Percentiles rank a stretch among this genome's conserved stretches.
These are phyloP conservation scores for Colletotrichum filicis DNA, from an alignment of 2,329 filamentous ascomycete species.

Conservation along the genomic window DNA sequence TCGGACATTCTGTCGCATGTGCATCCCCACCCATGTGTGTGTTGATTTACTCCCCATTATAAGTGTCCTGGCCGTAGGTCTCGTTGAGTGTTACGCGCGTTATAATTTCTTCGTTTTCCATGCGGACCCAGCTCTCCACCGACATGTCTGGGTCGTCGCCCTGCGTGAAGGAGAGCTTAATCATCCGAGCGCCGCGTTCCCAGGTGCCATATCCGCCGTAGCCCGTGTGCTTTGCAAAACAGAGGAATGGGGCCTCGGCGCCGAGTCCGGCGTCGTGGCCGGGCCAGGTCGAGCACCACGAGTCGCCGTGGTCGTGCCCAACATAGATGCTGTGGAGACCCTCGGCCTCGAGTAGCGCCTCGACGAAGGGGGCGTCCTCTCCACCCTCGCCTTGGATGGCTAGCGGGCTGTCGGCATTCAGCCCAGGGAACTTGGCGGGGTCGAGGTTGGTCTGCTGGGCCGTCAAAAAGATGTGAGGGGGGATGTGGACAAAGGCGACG, in stretches of 20 bases:
- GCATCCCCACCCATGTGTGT: neutral
- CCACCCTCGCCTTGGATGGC: slow-evolving; percentile 45
- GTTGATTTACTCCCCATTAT: slow-evolving; percentile 44
- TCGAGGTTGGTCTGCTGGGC: slow-evolving; percentile 38
- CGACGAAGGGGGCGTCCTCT: slow-evolving; percentile 62
- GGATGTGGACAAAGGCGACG: slow-evolving; percentile 37
- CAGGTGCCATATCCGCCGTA: slow-evolving; percentile 77
- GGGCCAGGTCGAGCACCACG: slow-evolving; percentile 53
- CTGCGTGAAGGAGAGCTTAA: slow-evolving; percentile 34
- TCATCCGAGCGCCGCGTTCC: slow-evolving; percentile 65
- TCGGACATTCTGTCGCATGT: neutral
- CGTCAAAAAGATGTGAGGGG: slow-evolving; percentile 34
- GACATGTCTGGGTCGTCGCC: slow-evolving; percentile 50
- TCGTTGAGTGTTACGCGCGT: slow-evolving; percentile 66
- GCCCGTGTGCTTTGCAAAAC: slow-evolving; percentile 74
- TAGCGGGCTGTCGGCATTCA: slow-evolving; percentile 41
- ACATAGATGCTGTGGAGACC: slow-evolving; percentile 61
- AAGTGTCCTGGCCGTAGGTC: slow-evolving; percentile 68
- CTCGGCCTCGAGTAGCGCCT: slow-evolving; percentile 57
- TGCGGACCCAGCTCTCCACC: slow-evolving; percentile 69
- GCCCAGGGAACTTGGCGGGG: slow-evolving; percentile 47
- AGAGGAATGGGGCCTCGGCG: slow-evolving; percentile 53
- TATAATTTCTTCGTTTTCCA: slow-evolving; percentile 65
- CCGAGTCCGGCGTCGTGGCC: slow-evolving; percentile 29
- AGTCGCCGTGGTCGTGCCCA: slow-evolving; percentile 67